Base-by-base conservation (phyloP, 306 rosid species). In the Vachellia collinsii region DNA sequence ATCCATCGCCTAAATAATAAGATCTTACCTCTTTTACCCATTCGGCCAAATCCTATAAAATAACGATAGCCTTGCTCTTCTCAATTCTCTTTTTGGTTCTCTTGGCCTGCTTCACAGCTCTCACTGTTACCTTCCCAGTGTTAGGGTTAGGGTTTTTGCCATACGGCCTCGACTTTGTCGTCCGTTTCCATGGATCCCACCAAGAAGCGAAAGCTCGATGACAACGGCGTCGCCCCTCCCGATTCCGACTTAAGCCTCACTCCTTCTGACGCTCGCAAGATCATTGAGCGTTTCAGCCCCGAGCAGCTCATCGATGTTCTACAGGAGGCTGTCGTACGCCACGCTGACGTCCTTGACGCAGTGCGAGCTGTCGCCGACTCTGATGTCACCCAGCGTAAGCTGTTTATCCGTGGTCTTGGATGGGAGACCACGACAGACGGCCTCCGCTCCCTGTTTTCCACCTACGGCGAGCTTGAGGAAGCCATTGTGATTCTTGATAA, bases 401-500 rank as follows among this genome's bases (percentile, higher is more conserved):
- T 96, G 39, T 96, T 96, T 84, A 81, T 96, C 80, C 94, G 99
- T 1, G 99, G 99, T 29, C 97, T 96, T 16, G 98, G 99, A 1
- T 96, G 97, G 92, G 99, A 96, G 65, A 96, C 99, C 29, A 89
- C 97, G 74, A 89, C 97, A 12, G 99, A 96, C 3, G 93, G 97
- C 56, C 96, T 96, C 73, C 98, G 99, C 0, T 62, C 83, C 8
- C 93, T 96, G 51, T 96, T 96, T 84, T 92, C 99, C 20, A 11
- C 97, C n/a, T 96, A 54, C 74, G 99, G 99, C 3, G 97, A 92
- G 68, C 94, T 96, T 17, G 99, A 96, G 44, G 99, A 96, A 66
- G 99, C 99, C 1, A 85, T 96, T 4, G 99, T 96, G 0, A 96
- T 96, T 19, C 79, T 92, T 25, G 99, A 96, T 58, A 96, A 96